Conservation (phyloP, 2,329 filamentous ascomycete genomes). For the Scolecobasidium constrictum region DNA sequence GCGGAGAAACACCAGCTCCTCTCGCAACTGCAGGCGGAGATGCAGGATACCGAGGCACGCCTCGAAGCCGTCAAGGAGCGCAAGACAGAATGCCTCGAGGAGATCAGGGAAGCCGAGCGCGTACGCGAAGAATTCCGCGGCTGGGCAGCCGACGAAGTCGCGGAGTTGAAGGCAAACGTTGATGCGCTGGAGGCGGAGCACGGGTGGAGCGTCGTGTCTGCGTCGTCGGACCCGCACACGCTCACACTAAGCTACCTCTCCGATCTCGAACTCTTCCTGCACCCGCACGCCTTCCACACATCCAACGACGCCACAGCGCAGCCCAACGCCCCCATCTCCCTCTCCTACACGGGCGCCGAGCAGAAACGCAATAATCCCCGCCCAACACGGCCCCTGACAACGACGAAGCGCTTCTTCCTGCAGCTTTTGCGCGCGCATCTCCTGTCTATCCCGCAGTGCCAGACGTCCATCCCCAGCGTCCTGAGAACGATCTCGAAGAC, state of each 20-base stretch:
- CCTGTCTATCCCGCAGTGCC: conserved; percentile 48
- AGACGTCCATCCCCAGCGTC: conserved; percentile 46
- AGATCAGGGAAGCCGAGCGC: conserved; percentile 74
- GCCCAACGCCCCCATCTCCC: conserved; percentile 48
- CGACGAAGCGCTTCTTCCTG: conserved; percentile 65
- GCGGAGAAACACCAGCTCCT: conserved; percentile 58
- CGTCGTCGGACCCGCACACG: conserved; percentile 44
- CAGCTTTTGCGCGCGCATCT: conserved; percentile 60
- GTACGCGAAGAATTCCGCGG: conserved; percentile 80
- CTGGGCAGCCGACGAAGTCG: conserved; percentile 76
- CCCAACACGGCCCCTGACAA: conserved; percentile 42
- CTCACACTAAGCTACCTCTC: conserved; percentile 65
- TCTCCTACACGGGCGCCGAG: conserved; percentile 52
- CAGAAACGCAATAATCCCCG: conserved; percentile 34
- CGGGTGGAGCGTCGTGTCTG: conserved; percentile 60
- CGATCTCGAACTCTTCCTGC: conserved; percentile 64
- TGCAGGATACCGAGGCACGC: conserved; percentile 54
- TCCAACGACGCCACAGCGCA: conserved; percentile 17
- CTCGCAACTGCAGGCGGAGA: conserved; percentile 52
- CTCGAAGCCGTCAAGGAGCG: conserved; percentile 53
- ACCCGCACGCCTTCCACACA: conserved; percentile 51
- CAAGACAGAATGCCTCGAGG: conserved; percentile 58
- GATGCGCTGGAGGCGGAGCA: conserved; percentile 53
- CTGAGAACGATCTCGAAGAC: conserved; percentile 47
- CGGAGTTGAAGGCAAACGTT: conserved; percentile 59